Evolutionary conservation across 2,329 filamentous ascomycete species (phyloP).

Genomic region (Ophiocordyceps australis): DNA sequence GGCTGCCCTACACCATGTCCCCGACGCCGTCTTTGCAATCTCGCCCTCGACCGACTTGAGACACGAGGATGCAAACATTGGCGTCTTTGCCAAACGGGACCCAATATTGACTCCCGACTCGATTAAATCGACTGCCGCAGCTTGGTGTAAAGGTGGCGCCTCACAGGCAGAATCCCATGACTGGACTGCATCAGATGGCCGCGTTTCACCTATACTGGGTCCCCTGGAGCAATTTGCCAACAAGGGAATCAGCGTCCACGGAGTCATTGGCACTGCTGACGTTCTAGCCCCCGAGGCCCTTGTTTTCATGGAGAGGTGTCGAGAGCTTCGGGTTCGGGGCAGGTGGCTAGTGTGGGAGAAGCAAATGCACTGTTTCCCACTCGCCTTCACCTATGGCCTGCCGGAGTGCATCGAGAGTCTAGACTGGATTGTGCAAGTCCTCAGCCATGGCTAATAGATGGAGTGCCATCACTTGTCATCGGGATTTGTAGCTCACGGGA

Average conservation of each 20-base stretch:
- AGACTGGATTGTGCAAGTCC: background rate
- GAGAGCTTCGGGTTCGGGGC: conserved; percentile 22
- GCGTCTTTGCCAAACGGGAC: conserved; percentile 5
- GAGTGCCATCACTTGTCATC: background rate
- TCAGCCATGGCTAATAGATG: background rate
- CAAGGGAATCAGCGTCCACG: conserved; percentile 26
- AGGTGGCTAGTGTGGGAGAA: conserved; percentile 40
- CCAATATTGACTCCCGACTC: conserved; percentile 6
- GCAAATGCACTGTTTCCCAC: conserved; percentile 41
- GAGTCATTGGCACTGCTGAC: conserved; percentile 31
- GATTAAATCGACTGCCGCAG: conserved; percentile 7
- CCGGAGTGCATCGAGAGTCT: conserved; percentile 17
- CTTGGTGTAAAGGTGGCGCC: conserved; percentile 6
- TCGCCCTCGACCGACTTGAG: conserved; percentile 23
- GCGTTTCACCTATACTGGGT: conserved; percentile 27
- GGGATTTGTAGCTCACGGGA: no score
- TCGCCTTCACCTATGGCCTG: conserved; percentile 28
- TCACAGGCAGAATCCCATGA: background rate
- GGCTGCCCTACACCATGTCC: conserved; percentile 12
- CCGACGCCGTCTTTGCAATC: conserved; percentile 13
- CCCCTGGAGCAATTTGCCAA: conserved; percentile 14
- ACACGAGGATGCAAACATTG: conserved; percentile 6
- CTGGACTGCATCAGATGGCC: conserved; percentile 13
- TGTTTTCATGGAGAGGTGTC: conserved; percentile 24
- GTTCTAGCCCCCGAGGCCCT: conserved; percentile 33